Percentiles rank a stretch among this genome's conserved stretches.
These are phyloP conservation scores for Ilex paraguariensis DNA, from an alignment of 305 asterid genomes.

Conservation along the genomic window DNA sequence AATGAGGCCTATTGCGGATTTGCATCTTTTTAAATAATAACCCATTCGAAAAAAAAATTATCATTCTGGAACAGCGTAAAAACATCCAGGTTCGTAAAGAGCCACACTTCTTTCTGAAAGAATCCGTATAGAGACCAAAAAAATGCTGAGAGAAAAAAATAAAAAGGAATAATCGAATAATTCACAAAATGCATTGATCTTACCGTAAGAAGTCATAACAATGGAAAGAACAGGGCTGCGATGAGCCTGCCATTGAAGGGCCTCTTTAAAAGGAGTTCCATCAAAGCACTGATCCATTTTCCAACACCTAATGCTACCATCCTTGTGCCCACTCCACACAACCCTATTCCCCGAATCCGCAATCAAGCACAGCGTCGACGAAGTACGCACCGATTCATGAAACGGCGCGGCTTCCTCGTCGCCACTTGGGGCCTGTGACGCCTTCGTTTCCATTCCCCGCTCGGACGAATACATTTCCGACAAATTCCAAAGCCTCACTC, in stretches of 20 bases:
- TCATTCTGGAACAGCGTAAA: too few relatives aligned
- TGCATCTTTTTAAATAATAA: too few relatives aligned
- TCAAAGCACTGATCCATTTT: constrained; percentile 41
- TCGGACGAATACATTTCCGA: constrained; percentile 34
- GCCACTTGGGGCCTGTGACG: background rate
- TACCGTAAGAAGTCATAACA: constrained; percentile 75
- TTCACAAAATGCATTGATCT: background rate
- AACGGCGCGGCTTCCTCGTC: constrained; percentile 66
- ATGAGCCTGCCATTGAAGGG: constrained; percentile 84
- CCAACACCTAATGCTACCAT: constrained; percentile 88
- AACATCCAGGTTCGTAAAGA: too few relatives aligned
- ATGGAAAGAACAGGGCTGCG: constrained; percentile 80
- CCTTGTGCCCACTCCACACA: constrained; percentile 95
- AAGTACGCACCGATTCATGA: constrained; percentile 51
- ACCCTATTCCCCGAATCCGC: constrained; percentile 70
- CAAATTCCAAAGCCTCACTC: constrained; percentile 69
- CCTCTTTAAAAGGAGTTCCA: constrained; percentile 49
- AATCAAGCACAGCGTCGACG: constrained; percentile 58
- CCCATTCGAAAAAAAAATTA: too few relatives aligned
- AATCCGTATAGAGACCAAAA: too few relatives aligned
- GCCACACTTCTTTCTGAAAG: too few relatives aligned
- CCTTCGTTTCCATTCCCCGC: background rate
- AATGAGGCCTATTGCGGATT: too few relatives aligned
- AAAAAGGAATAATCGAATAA: too few relatives aligned
- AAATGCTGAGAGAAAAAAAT: too few relatives aligned